phyloP scores from a whole-genome alignment of 306 rosid genomes.

The Carpinus viminea region DNA sequence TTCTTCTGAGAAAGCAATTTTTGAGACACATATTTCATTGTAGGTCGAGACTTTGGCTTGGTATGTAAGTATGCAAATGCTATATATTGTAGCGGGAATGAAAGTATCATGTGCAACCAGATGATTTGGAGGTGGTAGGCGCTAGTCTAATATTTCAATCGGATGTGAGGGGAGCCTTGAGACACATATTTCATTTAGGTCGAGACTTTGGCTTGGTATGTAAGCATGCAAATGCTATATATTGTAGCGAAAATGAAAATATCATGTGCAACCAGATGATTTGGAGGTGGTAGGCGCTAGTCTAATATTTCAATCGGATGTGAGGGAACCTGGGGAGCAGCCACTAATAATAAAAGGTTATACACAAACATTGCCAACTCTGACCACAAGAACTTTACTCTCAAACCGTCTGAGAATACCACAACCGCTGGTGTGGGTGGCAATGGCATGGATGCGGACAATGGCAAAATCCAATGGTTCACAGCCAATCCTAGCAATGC shows the following conservation, averaged over 20 bases:
- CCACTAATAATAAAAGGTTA: no score
- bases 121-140: background rate
- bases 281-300: background rate
- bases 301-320: background rate
- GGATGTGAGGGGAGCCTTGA: no score
- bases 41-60: background rate
- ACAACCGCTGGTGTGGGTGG: conserved; percentile 60
- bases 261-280: background rate
- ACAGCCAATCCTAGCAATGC: conserved; percentile 34
- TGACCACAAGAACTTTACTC: conserved; percentile 33
- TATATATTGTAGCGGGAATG: background rate
- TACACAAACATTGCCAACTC: no score
- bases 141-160: background rate
- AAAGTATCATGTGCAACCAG: background rate
- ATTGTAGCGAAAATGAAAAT: background rate
- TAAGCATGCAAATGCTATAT: background rate
- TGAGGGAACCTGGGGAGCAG: conserved; percentile 4
- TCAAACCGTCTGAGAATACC: conserved; percentile 39
- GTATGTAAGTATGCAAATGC: background rate
- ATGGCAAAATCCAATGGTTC: conserved; percentile 52
- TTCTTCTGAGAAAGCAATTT: background rate
- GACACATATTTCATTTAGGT: background rate
- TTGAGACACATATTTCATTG: background rate
- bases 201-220: background rate
- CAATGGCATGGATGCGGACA: conserved; percentile 41